phyloP scores from a whole-genome alignment of 2,329 filamentous ascomycete genomes.

The Pestalotiopsis sp. region DNA sequence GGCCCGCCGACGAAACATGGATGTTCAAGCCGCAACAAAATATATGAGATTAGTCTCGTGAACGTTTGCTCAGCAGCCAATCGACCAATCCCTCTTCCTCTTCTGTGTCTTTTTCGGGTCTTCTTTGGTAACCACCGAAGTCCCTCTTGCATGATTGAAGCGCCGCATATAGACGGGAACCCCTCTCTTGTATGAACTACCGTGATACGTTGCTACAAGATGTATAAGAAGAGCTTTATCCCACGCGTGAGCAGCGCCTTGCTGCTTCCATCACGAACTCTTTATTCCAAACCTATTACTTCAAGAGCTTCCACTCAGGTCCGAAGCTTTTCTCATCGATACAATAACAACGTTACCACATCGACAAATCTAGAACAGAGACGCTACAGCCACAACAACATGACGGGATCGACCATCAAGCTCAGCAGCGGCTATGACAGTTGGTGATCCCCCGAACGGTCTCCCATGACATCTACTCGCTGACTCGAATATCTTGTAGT shows the following conservation, averaged over 20 bases:
- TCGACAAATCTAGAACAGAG: background rate
- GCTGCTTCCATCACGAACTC: background rate
- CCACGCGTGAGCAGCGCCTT: background rate
- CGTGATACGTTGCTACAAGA: background rate
- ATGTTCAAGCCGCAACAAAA: background rate
- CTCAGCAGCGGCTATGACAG: constrained; percentile 65
- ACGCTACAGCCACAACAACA: constrained; percentile 7
- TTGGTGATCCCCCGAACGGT: background rate
- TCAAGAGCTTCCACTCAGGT: background rate
- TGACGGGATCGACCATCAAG: constrained; percentile 52
- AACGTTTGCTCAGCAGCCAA: background rate
- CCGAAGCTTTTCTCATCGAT: too few species aligned
- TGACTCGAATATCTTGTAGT: constrained; percentile 30
- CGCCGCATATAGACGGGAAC: background rate
- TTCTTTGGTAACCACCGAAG: background rate
- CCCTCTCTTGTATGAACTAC: background rate
- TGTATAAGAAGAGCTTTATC: constrained; percentile 10
- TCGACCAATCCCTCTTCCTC: background rate
- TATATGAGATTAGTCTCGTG: background rate
- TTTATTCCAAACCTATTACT: background rate
- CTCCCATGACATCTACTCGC: background rate
- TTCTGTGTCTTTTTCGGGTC: background rate
- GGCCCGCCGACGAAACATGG: background rate
- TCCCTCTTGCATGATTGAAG: background rate
- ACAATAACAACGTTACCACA: background rate